Base-by-base conservation (phyloP, 768 basidiomycete genomes). In the Mycena venus region DNA sequence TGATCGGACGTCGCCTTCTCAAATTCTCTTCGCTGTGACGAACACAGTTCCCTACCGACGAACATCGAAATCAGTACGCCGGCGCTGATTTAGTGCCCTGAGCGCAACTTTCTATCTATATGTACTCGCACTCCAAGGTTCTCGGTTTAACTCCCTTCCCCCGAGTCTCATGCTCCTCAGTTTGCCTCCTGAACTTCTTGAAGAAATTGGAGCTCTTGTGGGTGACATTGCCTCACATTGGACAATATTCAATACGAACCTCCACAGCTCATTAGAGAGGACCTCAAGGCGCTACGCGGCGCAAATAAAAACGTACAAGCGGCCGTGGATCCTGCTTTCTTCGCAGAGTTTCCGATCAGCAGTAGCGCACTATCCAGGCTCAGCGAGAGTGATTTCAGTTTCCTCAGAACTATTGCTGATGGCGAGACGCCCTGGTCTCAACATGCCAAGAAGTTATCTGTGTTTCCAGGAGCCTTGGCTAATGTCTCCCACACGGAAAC, bases 331-430 rank as follows among this genome's bases (percentile, higher is more conserved):
- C 53, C 53, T 55, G 53, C 53, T 55, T 55, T 55, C 27, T 55
- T 55, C 53, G 53, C 53, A 55, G 53, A 55, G 53, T 55, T 55
- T 55, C 53, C 53, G 53, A 55, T 55, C 53, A 55, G 29, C 53
- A 55, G 25, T 31, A 55, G 27, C 25, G 53, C 53, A 29, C 53
- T 55, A 27, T 29, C 27, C 53, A 55, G 53, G 27, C 53, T 55
- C 53, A 55, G 53, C 53, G 27, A 55, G 53, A 55, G 53, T 55
- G 29, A 55, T 55, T 55, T 55, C 53, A 55, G 53, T 27, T 55
- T 55, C 53, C 53, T 55, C 53, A 55, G 53, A 55, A 55, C 53
- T 27, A 55, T 55, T 29, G 53, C 53, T 55, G 14, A 31, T 55
- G 53, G 53, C 53, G 27, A 55, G 53, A 55, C 53, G 29, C 53